phyloP scores from a whole-genome alignment of 768 basidiomycete genomes.

The Kwoniella newhampshirensis region DNA sequence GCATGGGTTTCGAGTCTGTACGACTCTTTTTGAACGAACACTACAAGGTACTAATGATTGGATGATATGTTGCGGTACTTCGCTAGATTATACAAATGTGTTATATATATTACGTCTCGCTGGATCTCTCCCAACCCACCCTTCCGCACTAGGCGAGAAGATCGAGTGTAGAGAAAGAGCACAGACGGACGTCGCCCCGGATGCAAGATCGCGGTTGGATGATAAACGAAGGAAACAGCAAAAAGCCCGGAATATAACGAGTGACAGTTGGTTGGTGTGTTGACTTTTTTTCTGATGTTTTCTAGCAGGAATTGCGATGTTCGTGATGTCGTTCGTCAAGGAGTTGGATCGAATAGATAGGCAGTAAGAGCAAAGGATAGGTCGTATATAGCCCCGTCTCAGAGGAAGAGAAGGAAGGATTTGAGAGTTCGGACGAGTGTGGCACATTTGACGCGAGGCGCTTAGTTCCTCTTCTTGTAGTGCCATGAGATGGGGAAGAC shows the following conservation, averaged over 20 bases:
- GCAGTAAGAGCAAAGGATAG: too few species aligned
- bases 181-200: too few species aligned
- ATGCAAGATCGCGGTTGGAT: too few species aligned
- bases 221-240: conserved; percentile 8
- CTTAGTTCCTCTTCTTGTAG: conserved; percentile 28
- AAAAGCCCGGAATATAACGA: conserved; percentile 10
- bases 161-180: too few species aligned
- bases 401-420: conserved; percentile 1
- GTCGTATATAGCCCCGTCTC: too few species aligned
- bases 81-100: conserved; percentile 21
- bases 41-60: neutral
- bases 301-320: conserved; percentile 13
- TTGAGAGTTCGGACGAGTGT: neutral
- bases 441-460: conserved; percentile 1
- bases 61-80: neutral
- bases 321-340: conserved; percentile 6
- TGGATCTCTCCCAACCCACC: too few species aligned
- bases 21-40: too few species aligned
- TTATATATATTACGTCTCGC: conserved; percentile 5
- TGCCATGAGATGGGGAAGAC: conserved; percentile 42
- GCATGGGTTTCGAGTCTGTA: too few species aligned
- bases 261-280: conserved; percentile 11
- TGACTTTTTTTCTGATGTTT: too few species aligned
- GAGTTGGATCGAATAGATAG: too few species aligned
- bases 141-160: too few species aligned